phyloP scores from a whole-genome alignment of 1,284 basidiomycete genomes.

The Ganoderma lingzhi region DNA sequence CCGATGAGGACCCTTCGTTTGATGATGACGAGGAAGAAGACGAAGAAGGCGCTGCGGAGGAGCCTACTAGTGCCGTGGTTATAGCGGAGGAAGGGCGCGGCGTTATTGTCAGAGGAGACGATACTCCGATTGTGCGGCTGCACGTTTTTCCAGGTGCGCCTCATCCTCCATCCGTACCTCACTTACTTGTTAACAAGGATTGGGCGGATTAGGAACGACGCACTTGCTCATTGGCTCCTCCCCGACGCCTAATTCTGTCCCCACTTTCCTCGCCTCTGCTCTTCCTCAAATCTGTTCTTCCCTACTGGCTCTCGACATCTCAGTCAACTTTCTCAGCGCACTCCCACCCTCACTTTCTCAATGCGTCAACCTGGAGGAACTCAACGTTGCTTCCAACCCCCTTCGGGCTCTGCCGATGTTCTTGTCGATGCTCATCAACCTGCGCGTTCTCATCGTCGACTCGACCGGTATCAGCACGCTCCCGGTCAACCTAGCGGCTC shows the following conservation, averaged over 20 bases:
- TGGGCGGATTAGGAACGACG: slow-evolving; percentile 72
- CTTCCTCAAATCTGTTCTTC: slow-evolving; percentile 79
- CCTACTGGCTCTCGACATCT: slow-evolving; percentile 90
- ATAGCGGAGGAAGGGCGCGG: slow-evolving; percentile 85
- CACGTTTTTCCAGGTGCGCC: slow-evolving; percentile 72
- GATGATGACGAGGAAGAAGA: slow-evolving; percentile 60
- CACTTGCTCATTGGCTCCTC: slow-evolving; percentile 87
- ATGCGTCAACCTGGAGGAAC: slow-evolving; percentile 88
- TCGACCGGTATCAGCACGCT: slow-evolving; percentile 82
- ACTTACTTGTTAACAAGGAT: slow-evolving; percentile 23
- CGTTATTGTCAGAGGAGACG: slow-evolving; percentile 77
- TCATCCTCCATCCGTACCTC: slow-evolving; percentile 17
- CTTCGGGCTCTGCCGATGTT: slow-evolving; percentile 87
- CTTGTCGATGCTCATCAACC: slow-evolving; percentile 75
- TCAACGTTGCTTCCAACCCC: slow-evolving; percentile 93
- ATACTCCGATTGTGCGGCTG: slow-evolving; percentile 64
- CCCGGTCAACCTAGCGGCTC: slow-evolving; percentile 70
- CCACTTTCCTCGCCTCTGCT: slow-evolving; percentile 71
- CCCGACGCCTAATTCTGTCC: slow-evolving; percentile 78
- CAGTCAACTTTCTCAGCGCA: slow-evolving; percentile 83
- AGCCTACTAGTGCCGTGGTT: slow-evolving; percentile 77
- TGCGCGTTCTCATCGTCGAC: slow-evolving; percentile 92
- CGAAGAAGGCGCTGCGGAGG: slow-evolving; percentile 70
- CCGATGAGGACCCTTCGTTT: slow-evolving; percentile 64
- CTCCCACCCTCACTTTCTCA: slow-evolving; percentile 82